phyloP scores from a whole-genome alignment of 371 early-diverging fungal species.

The Quaeritorhiza haematococci region DNA sequence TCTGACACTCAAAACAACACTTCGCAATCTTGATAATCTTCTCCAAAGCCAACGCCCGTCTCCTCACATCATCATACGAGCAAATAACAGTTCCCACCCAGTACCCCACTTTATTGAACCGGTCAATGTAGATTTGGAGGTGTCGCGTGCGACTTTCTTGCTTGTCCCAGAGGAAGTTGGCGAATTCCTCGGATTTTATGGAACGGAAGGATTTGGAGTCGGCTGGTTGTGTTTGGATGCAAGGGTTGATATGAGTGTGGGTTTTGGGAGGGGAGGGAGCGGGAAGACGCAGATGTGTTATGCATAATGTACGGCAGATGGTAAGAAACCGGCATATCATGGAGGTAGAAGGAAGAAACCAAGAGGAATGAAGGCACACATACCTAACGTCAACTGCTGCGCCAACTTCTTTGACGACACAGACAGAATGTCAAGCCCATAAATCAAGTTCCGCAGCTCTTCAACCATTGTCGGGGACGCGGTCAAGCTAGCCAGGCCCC shows the following conservation, averaged over 20 bases:
- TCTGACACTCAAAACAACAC: constrained; percentile 16
- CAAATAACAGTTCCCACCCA: constrained; percentile 36
- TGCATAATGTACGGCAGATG: no score
- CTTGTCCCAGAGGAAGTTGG: constrained; percentile 16
- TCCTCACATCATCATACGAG: constrained; percentile 12
- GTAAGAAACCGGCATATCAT: no score
- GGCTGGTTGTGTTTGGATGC: constrained; percentile 5
- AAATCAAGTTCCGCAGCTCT: constrained; percentile 7
- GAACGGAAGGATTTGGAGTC: constrained; percentile 25
- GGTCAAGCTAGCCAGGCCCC: no score
- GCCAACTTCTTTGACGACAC: constrained; percentile 15
- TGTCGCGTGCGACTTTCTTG: not conserved
- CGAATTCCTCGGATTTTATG: constrained; percentile 27
- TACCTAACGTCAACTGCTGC: constrained; percentile 21
- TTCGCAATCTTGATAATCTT: constrained; percentile 31
- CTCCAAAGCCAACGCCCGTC: constrained; percentile 24
- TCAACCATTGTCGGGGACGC: no score
- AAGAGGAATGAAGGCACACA: not conserved
- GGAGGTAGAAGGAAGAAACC: not conserved
- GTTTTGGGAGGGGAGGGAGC: no score
- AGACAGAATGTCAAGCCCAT: constrained; percentile 13
- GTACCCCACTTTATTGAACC: constrained; percentile 37
- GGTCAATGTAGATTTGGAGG: constrained; percentile 26
- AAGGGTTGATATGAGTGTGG: no score
- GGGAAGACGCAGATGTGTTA: no score